A percentile compares a stretch with the other conserved stretches of the same genome.
These are phyloP conservation scores for Aspergillus biplanus DNA, from an alignment of 495 filamentous ascomycete genomes.

Conservation along the genomic window DNA sequence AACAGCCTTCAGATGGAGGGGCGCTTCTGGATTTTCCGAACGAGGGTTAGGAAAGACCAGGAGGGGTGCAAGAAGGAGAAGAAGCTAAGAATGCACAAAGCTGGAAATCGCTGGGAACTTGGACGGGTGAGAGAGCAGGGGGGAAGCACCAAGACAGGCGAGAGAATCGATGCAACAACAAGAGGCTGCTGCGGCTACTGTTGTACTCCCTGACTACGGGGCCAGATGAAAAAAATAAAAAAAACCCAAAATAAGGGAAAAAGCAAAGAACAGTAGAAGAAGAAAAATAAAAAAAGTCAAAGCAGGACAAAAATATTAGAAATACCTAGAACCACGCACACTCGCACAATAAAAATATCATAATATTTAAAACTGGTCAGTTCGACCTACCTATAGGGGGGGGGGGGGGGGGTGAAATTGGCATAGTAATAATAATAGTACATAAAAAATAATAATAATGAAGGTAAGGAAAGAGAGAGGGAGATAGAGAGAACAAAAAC, in stretches of 20 bases:
- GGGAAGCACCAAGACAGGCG: constrained; percentile 18
- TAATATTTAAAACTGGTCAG: not conserved
- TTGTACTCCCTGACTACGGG: constrained; percentile 29
- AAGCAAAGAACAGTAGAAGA: constrained; percentile 5
- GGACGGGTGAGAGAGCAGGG: constrained; percentile 23
- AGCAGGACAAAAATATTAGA: not conserved
- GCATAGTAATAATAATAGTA: not conserved
- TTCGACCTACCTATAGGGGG: not conserved
- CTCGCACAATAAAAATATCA: not conserved
- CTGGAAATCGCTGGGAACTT: constrained; percentile 22
- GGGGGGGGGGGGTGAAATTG: not conserved
- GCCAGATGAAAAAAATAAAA: constrained; percentile 14
- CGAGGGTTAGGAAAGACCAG: constrained; percentile 21
- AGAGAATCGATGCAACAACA: constrained; percentile 28
- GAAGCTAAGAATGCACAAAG: constrained; percentile 28
- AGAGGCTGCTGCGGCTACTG: constrained; percentile 26
- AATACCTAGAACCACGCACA: not conserved
- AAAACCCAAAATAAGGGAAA: constrained; percentile 12
- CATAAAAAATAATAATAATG: not conserved
- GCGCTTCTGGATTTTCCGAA: constrained; percentile 20
- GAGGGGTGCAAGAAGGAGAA: constrained; percentile 21
- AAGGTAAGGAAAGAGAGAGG: not conserved
- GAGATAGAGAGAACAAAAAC: not conserved
- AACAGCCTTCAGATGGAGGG: constrained; percentile 22
- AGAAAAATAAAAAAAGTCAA: constrained; percentile 3